Base-by-base conservation (phyloP, 257 asterid genomes). In the Solanum piurae region DNA sequence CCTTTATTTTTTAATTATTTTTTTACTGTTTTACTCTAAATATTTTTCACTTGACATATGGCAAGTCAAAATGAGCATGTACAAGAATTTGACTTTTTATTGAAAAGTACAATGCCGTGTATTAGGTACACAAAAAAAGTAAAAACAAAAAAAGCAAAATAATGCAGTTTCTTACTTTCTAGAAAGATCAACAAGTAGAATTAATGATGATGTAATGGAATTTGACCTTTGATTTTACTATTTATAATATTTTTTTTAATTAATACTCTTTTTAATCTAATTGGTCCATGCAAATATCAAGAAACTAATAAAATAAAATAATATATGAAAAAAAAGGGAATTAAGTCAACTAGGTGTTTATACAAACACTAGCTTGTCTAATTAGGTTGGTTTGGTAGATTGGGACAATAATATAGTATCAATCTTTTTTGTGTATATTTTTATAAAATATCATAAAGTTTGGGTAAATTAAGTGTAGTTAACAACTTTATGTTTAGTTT, bases 151-250 rank as follows among this genome's bases (percentile, higher is more conserved):
- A 88, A 25, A 80, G 7, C 0, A 6, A 14, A 11, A 72, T 49
- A 83, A 5, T n/a, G 6, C 27, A 60, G 60, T 85, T 85, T 85
- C 5, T 66, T 71, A 86, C 31, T 44, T 86, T 89, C 40, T 80
- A 80, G 89, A 87, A 37, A 46, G 23, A 23, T 23, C 2, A 21
- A 37, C 5, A 88, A 84, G 75, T 27, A 83, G 25, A 13, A 5
- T 0, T 27, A 60, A 52, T 89, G 93, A 88, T 91, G 90, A 44
- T 88, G 93, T 91, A 94, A 92, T 72, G 76, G 71, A 89, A 88
- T 83, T 92, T 91, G 98, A 92, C 96, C 92, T 87, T 88, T 29
- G 52, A 33, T 42, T 82, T 82, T 5, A 72, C 69, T 14, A 58
- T n/a, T 86, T 89, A 72, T 83, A 90, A 68, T 20, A 38, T 58